Evolutionary conservation across 2,329 filamentous ascomycete species (phyloP).

Genomic region (Cordyceps fumosorosea): DNA sequence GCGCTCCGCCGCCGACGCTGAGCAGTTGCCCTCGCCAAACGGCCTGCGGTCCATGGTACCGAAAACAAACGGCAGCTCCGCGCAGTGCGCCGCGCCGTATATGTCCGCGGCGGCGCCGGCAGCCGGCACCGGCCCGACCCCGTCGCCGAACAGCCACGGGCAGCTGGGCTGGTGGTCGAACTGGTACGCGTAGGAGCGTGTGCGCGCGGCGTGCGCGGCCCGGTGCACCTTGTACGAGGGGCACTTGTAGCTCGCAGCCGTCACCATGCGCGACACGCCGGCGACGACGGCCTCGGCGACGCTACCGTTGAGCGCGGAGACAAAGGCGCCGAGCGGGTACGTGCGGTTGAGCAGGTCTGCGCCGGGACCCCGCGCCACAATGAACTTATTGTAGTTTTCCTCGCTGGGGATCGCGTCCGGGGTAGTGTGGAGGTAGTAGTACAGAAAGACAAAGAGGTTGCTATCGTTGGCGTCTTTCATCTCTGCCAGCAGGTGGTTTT

Average conservation of each 20-base stretch:
- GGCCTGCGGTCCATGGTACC: conserved; percentile 16
- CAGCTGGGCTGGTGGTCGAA: conserved; percentile 16
- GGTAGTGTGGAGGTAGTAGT: not conserved
- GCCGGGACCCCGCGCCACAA: not conserved
- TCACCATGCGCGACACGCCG: conserved; percentile 15
- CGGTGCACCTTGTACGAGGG: conserved; percentile 9
- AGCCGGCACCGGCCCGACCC: conserved; percentile 6
- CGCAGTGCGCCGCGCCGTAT: conserved; percentile 15
- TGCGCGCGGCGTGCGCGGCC: not conserved
- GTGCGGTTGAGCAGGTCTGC: not conserved
- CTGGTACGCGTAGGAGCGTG: conserved; percentile 15
- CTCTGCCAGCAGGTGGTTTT: not conserved
- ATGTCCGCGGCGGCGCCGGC: not conserved
- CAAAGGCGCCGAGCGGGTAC: not conserved
- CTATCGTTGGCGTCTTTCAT: not conserved
- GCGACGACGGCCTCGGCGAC: conserved; percentile 7
- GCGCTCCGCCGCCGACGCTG: conserved; percentile 10
- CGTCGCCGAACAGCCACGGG: conserved; percentile 15
- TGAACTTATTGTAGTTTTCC: not conserved
- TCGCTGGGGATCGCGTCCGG: not conserved
- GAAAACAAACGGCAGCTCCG: conserved; percentile 18
- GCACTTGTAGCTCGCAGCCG: conserved; percentile 14
- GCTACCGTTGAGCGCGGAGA: not conserved
- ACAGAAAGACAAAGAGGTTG: not conserved
- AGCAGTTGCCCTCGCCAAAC: conserved; percentile 15